These are phyloP conservation scores for Termitomyces bulborhizus DNA, from an alignment of 768 basidiomycete genomes.

Conservation along the genomic window DNA sequence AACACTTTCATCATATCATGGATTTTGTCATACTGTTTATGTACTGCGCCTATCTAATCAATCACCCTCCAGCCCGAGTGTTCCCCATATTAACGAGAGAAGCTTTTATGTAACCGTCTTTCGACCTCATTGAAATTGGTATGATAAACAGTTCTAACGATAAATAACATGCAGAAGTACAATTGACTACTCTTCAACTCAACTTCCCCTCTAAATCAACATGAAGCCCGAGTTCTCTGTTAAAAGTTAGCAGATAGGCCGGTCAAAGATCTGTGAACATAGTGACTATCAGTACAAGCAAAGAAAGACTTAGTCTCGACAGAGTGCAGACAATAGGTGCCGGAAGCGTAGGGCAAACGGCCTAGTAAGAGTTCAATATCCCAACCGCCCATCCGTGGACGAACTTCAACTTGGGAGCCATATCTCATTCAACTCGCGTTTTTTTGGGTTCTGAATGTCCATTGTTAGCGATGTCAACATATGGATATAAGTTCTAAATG, in stretches of 20 bases:
- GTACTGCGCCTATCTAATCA: neutral
- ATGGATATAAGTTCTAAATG: neutral
- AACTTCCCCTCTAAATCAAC: neutral
- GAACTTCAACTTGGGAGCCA: neutral
- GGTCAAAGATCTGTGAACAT: slow-evolving; percentile 1
- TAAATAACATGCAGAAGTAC: neutral
- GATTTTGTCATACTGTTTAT: neutral
- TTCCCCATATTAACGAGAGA: too few species aligned
- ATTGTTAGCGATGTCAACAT: neutral
- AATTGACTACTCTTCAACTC: neutral
- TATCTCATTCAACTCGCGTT: slow-evolving; percentile 11
- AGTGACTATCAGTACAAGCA: slow-evolving; percentile 5
- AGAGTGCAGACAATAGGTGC: neutral
- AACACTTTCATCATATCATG: neutral
- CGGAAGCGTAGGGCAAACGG: neutral
- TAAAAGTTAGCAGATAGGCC: slow-evolving; percentile 4
- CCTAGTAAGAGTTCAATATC: neutral
- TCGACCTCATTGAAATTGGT: neutral
- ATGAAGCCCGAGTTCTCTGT: neutral
- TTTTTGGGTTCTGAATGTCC: slow-evolving; percentile 10
- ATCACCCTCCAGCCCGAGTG: too few species aligned
- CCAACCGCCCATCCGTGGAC: neutral
- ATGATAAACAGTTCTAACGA: neutral
- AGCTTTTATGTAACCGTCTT: neutral
- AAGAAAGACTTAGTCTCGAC: slow-evolving; percentile 9